Conservation (phyloP, 2,329 filamentous ascomycete genomes). For the Lasiodiplodia citricola region DNA sequence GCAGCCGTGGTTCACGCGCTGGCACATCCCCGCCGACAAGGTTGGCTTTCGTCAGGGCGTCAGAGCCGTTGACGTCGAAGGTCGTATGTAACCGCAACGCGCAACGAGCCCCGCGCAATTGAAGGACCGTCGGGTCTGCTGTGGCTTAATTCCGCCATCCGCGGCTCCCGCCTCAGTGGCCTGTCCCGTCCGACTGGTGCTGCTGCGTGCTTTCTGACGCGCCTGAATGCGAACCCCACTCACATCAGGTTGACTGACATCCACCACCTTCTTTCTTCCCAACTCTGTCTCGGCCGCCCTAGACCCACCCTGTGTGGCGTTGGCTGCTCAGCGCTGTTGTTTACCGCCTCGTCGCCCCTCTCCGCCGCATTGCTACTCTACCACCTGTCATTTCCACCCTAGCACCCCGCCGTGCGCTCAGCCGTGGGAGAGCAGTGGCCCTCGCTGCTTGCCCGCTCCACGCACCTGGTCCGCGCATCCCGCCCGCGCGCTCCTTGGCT, state of each 20-base stretch:
- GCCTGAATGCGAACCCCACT: conserved; percentile 18
- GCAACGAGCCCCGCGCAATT: not conserved
- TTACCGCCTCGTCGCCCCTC: not conserved
- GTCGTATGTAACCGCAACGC: not conserved
- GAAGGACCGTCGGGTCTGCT: not conserved
- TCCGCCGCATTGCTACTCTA: conserved; percentile 7
- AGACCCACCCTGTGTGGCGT: conserved; percentile 1
- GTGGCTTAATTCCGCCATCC: conserved; percentile 16
- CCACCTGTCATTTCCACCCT: conserved; percentile 14
- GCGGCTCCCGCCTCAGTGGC: conserved; percentile 20
- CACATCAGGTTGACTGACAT: not conserved
- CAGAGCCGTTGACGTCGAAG: conserved; percentile 19
- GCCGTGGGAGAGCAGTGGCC: conserved; percentile 6
- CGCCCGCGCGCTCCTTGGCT: conserved; percentile 15
- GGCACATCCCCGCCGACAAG: conserved; percentile 8
- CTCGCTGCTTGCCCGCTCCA: conserved; percentile 22
- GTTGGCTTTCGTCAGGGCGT: conserved; percentile 17
- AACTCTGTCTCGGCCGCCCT: conserved; percentile 4
- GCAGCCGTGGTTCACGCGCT: conserved; percentile 15
- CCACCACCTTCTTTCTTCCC: conserved; percentile 8
- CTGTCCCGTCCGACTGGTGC: conserved; percentile 2
- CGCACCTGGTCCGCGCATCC: conserved; percentile 22
- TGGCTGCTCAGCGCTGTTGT: not conserved
- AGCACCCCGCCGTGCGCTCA: conserved; percentile 2
- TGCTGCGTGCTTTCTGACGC: conserved; percentile 13